These are phyloP conservation scores for Pichia phayaonensis DNA, from an alignment of 805 yeast species.

Conservation along the genomic window DNA sequence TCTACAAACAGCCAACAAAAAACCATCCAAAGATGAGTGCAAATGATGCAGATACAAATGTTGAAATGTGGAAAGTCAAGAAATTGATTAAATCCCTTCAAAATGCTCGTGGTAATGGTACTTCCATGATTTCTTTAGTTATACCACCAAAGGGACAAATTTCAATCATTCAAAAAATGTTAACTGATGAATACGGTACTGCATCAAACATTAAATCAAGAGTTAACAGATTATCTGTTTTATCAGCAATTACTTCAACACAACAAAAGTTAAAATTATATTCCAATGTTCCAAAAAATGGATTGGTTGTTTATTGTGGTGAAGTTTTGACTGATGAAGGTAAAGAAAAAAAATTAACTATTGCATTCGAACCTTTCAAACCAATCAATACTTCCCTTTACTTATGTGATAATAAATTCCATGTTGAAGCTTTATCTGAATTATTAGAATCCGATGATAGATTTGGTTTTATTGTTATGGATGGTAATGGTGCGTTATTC, in stretches of 20 bases:
- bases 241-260: conserved; percentile 96
- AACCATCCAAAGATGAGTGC: conserved; percentile 31
- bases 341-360: conserved; percentile 91
- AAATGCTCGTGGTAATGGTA: conserved; percentile 95
- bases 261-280: conserved; percentile 93
- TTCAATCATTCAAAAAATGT: conserved; percentile 77
- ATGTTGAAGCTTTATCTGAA: conserved; percentile 93
- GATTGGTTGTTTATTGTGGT: conserved; percentile 96
- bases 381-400: conserved; percentile 97
- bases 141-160: conserved; percentile 96
- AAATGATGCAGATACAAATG: conserved; percentile 93
- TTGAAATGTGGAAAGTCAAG: conserved; percentile 98
- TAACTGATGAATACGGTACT: conserved; percentile 97
- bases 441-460: conserved; percentile 90
- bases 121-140: conserved; percentile 95
- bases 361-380: conserved; percentile 97
- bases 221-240: conserved; percentile 90
- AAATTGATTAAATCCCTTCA: conserved; percentile 84
- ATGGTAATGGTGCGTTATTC: conserved; percentile 96
- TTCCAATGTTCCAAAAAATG: conserved; percentile 86
- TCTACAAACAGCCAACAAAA: background rate
- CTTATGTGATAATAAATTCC: conserved; percentile 96
- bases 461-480: conserved; percentile 98
- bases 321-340: conserved; percentile 97
- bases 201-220: conserved; percentile 97